These are phyloP conservation scores for Cryptomeria japonica DNA, from an alignment of 75 land plant species.

Conservation along the genomic window DNA sequence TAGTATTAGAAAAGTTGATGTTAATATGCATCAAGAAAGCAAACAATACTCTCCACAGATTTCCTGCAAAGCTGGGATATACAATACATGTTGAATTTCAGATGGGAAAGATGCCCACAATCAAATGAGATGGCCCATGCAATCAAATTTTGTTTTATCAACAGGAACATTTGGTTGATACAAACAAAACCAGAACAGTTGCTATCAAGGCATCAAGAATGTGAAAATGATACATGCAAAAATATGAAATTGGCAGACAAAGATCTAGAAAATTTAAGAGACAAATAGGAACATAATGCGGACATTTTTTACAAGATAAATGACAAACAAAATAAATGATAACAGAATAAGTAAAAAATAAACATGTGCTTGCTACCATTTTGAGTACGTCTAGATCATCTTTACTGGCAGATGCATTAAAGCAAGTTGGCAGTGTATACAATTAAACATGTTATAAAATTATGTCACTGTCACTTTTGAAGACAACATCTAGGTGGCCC, in stretches of 20 bases:
- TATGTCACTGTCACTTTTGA: neutral
- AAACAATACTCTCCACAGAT: neutral
- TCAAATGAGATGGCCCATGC: neutral
- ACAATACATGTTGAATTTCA: neutral
- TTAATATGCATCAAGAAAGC: neutral
- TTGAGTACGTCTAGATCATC: neutral
- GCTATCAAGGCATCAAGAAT: neutral
- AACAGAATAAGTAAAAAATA: neutral
- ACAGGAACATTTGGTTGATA: neutral
- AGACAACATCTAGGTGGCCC: neutral
- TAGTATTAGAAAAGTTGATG: neutral
- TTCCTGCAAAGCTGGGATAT: neutral
- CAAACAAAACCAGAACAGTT: neutral
- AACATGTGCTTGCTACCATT: neutral
- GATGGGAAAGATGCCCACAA: neutral
- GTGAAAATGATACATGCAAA: neutral
- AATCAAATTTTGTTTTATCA: neutral
- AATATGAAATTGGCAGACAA: neutral
- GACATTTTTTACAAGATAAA: no score
- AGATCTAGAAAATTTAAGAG: neutral
- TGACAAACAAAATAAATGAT: no score
- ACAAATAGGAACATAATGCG: no score
- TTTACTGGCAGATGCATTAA: neutral
- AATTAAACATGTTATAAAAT: neutral
- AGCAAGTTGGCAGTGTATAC: neutral